phyloP scores from a whole-genome alignment of 129 eudicot species.

The Arctium lappa region DNA sequence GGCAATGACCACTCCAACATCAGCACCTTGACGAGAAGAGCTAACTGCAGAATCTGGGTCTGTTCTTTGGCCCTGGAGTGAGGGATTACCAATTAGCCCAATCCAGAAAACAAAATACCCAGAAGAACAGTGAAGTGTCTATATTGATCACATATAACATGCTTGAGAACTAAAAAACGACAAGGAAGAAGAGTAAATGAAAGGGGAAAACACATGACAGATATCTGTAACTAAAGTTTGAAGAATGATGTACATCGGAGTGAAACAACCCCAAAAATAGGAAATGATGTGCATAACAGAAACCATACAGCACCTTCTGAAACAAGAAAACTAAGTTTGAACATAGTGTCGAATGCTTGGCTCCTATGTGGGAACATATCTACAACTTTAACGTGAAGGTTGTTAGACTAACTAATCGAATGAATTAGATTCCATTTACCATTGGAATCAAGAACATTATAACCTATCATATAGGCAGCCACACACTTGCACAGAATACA shows the following conservation, averaged over 20 bases:
- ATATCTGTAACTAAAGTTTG: background rate
- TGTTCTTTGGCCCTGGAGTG: conserved; percentile 65
- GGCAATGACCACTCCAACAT: conserved; percentile 74
- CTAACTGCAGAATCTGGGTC: conserved; percentile 94
- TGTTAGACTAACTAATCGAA: background rate
- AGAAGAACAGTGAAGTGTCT: background rate
- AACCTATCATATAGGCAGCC: background rate
- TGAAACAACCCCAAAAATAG: background rate
- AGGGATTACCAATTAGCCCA: background rate
- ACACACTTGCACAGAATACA: background rate
- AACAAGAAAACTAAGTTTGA: background rate
- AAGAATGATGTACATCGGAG: background rate
- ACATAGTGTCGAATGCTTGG: background rate
- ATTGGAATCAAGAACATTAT: background rate
- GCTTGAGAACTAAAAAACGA: background rate
- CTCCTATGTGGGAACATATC: background rate
- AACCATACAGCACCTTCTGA: background rate
- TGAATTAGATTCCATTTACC: background rate
- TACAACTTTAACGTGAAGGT: background rate
- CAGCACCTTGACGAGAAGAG: conserved; percentile 98
- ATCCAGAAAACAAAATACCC: conserved; percentile 8
- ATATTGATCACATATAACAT: background rate
- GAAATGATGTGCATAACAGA: background rate
- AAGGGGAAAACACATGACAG: background rate
- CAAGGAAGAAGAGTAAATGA: background rate